Percentiles rank a stretch among this genome's conserved stretches.
phyloP scores from a whole-genome alignment of 1,284 basidiomycete species.

The Cyathus olla region DNA sequence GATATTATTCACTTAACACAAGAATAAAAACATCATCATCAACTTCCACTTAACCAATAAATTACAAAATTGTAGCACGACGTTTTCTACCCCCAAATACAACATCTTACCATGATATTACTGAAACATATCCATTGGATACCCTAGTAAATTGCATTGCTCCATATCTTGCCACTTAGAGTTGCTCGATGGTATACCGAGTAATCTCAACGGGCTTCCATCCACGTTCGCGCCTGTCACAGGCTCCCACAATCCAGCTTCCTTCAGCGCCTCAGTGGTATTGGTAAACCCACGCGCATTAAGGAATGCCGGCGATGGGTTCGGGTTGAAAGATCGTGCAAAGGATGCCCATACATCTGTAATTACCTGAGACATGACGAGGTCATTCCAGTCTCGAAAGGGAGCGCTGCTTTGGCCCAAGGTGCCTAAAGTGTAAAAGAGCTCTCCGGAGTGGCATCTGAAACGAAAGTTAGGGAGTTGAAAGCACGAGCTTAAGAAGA shows the following conservation, averaged over 20 bases:
- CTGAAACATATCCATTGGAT: constrained; percentile 20
- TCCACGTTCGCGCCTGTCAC: constrained; percentile 16
- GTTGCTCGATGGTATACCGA: constrained; percentile 23
- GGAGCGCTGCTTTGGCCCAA: constrained; percentile 25
- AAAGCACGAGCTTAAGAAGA: constrained; percentile 11
- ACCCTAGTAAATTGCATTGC: constrained; percentile 31
- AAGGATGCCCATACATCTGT: constrained; percentile 41
- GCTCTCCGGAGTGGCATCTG: constrained; percentile 45
- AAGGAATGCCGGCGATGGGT: constrained; percentile 32
- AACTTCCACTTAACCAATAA: too few relatives aligned
- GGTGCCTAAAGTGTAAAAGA: constrained; percentile 36
- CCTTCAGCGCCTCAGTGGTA: constrained; percentile 22
- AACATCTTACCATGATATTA: constrained; percentile 3
- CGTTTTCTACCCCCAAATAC: too few relatives aligned
- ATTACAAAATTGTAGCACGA: too few relatives aligned
- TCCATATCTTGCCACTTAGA: constrained; percentile 21
- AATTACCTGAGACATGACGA: constrained; percentile 34
- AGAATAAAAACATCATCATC: too few relatives aligned
- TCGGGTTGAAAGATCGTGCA: constrained; percentile 41
- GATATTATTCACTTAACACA: too few relatives aligned
- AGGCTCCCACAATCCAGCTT: constrained; percentile 18
- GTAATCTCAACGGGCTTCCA: constrained; percentile 20
- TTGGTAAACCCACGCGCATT: constrained; percentile 33
- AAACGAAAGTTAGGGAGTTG: constrained; percentile 8
- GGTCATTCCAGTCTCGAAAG: constrained; percentile 39